Evolutionary conservation across 495 filamentous ascomycete species (phyloP).

Genomic region (Hypoxylon lenormandii): DNA sequence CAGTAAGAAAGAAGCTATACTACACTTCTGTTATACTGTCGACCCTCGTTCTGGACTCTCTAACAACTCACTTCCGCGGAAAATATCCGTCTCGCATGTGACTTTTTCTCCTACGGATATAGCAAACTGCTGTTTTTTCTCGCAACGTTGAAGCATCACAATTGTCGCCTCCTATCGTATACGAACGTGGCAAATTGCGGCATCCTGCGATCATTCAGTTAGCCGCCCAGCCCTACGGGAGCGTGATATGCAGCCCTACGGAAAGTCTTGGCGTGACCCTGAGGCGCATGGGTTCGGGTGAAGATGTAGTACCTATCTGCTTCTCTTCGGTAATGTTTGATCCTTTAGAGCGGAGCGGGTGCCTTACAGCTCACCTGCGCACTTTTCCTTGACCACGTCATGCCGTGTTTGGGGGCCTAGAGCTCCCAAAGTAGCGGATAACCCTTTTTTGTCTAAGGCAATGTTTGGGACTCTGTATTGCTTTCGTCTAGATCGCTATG

Average conservation of each 20-base stretch:
- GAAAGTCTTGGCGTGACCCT: not conserved
- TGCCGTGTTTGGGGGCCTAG: constrained; percentile 29
- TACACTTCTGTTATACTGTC: too few species aligned
- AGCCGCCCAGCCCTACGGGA: constrained; percentile 8
- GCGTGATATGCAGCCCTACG: constrained; percentile 14
- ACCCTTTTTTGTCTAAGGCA: not conserved
- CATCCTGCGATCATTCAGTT: constrained; percentile 9
- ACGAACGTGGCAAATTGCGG: not conserved
- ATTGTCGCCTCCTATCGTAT: not conserved
- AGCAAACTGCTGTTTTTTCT: too few species aligned
- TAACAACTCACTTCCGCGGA: too few species aligned
- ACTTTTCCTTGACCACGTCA: constrained; percentile 27
- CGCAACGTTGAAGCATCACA: too few species aligned
- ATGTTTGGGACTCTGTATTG: constrained; percentile 10
- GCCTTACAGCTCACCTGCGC: constrained; percentile 1
- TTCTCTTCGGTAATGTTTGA: constrained; percentile 11
- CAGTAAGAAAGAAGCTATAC: too few species aligned
- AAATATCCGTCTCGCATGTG: too few species aligned
- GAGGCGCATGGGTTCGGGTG: constrained; percentile 1
- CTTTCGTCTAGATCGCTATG: too few species aligned
- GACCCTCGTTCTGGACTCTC: too few species aligned
- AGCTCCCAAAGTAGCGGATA: not conserved
- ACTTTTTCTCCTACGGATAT: too few species aligned
- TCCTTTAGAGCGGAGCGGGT: not conserved
- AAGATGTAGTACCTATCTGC: not conserved